Base-by-base conservation (phyloP, 306 rosid genomes). In the Hylodesmum podocarpum region DNA sequence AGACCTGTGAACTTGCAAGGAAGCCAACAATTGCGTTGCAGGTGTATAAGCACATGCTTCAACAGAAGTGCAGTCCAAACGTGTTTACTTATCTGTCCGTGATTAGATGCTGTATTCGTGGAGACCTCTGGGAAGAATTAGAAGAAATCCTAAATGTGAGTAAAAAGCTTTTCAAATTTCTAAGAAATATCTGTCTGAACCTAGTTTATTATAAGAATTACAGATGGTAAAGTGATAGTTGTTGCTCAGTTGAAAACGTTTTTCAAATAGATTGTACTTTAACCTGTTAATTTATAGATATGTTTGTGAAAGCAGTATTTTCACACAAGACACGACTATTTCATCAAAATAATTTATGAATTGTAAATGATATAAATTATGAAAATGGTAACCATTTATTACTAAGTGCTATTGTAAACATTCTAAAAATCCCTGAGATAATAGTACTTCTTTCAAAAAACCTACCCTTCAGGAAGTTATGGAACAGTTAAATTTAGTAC, bases 11-110 rank as follows among this genome's bases (percentile, higher is more conserved):
- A 76, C 67, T 39, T 65, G 91, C 95, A 27, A 87, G 86, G 85
- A 88, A 91, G 82, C 94, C 96, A 3, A 41, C 70, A 70, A 84
- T 89, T 80, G 97, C 98, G 24, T 70, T 89, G 87, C 93, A 90
- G 84, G 96, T 94, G 71, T 94, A 94, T 43, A 86, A 89, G 73
- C 98, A 85, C 81, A 92, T 94, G 98, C 69, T 89, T 82, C 84
- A 87, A 70, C 92, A 79, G 78, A 87, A 87, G 71, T 79, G 89
- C 87, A 67, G 64, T 76, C 88, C 96, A 14, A 94, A 88, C 73
- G 81, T 88, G 24, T 88, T 91, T 76, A 94, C 96, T 55, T 84
- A 82, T 70, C 75, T 94, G 37, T 86, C 93, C 21, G 44, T 94
- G 22, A 57, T 89, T 70, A 84, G 96, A 84, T 78, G 91, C 72